Percentiles rank a stretch among this genome's conserved stretches.
These are phyloP conservation scores for Zygotorulaspora chibaensis DNA, from an alignment of 805 yeast species.

Conservation along the genomic window DNA sequence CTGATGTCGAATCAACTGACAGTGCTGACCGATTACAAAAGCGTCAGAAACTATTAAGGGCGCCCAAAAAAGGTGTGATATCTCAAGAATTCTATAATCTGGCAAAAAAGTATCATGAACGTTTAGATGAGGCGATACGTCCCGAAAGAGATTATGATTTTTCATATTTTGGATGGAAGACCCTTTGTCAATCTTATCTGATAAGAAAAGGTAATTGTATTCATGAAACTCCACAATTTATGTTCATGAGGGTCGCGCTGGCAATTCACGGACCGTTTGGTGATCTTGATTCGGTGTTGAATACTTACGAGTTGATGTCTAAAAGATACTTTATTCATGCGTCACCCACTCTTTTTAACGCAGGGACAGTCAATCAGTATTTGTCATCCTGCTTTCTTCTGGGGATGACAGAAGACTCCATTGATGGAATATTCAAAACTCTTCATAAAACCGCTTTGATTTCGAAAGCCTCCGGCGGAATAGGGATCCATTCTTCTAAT, in stretches of 20 bases:
- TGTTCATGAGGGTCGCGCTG: slow-evolving; percentile 83
- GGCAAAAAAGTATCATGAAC: slow-evolving; percentile 57
- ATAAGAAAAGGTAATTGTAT: slow-evolving; percentile 44
- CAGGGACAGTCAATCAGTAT: slow-evolving; percentile 79
- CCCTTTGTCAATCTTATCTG: slow-evolving; percentile 79
- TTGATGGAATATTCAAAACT: slow-evolving; percentile 88
- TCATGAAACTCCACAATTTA: slow-evolving; percentile 82
- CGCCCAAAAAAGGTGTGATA: slow-evolving; percentile 62
- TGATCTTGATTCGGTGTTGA: slow-evolving; percentile 57
- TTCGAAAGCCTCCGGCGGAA: slow-evolving; percentile 91
- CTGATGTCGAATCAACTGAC: background rate
- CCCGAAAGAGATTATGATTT: slow-evolving; percentile 69
- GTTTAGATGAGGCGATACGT: slow-evolving; percentile 64
- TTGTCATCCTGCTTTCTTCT: slow-evolving; percentile 90
- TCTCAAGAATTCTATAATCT: slow-evolving; percentile 57
- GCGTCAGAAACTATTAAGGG: slow-evolving; percentile 68
- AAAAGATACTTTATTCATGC: slow-evolving; percentile 84
- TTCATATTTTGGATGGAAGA: slow-evolving; percentile 83
- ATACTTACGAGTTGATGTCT: slow-evolving; percentile 86
- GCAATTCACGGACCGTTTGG: slow-evolving; percentile 72
- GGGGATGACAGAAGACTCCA: slow-evolving; percentile 88
- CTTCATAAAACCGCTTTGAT: slow-evolving; percentile 82
- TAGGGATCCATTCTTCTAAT: slow-evolving; percentile 82
- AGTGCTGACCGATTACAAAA: slow-evolving; percentile 63
- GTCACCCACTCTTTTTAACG: slow-evolving; percentile 88